These are phyloP conservation scores for Cordyceps pruinosa DNA, from an alignment of 2,329 filamentous ascomycete genomes.

Conservation along the genomic window DNA sequence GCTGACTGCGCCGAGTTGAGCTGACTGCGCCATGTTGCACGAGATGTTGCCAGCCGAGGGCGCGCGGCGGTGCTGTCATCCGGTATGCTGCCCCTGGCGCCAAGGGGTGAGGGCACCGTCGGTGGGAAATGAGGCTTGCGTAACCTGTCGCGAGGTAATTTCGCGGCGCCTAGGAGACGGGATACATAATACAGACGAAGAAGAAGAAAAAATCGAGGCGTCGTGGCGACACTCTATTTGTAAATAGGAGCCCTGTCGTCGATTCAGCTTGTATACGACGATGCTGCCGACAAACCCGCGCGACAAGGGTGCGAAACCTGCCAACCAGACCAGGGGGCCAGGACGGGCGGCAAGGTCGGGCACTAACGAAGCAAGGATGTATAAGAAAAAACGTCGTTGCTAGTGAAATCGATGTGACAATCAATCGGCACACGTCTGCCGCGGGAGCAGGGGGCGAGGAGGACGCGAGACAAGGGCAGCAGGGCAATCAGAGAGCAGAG, in stretches of 20 bases:
- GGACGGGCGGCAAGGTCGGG: neutral
- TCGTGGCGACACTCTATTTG: neutral
- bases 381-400: neutral
- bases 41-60: neutral
- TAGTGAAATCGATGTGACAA: neutral
- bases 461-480: neutral
- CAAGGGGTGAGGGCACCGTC: neutral
- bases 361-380: neutral
- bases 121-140: constrained; percentile 1
- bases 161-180: neutral
- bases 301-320: neutral
- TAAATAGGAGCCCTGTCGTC: neutral
- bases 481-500: neutral
- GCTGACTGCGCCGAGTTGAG: too few species aligned
- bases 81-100: neutral
- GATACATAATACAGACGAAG: neutral
- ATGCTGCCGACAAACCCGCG: neutral
- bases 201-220: neutral
- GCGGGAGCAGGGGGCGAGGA: neutral
- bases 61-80: neutral
- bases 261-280: too few species aligned
- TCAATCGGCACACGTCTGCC: constrained; percentile 4
- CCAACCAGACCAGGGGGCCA: neutral
- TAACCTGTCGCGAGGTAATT: neutral
- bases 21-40: neutral